Conservation (phyloP, 129 eudicot genomes). For the Cynara cardunculus region DNA sequence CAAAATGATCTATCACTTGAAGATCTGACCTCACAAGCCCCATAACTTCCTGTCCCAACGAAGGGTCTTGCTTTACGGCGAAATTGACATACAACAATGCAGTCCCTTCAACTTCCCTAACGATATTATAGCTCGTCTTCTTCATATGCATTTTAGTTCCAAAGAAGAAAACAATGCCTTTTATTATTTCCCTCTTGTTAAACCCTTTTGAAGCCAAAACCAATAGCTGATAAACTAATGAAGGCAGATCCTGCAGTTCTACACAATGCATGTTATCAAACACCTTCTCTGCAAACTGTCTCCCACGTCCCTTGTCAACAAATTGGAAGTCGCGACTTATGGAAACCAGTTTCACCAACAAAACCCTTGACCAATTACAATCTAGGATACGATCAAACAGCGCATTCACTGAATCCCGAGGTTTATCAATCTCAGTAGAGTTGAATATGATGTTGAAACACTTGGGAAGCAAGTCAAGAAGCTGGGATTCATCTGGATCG, state of each 20-base stretch:
- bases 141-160: slow-evolving; percentile 38
- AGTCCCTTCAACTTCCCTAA: slow-evolving; percentile 84
- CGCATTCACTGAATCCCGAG: slow-evolving; percentile 27
- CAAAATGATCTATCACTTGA: slow-evolving; percentile 54
- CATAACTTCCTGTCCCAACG: slow-evolving; percentile 68
- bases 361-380: slow-evolving; percentile 49
- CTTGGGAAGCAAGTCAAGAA: slow-evolving; percentile 54
- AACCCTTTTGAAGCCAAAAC: slow-evolving; percentile 75
- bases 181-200: slow-evolving; percentile 53
- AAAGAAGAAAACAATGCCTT: slow-evolving; percentile 62
- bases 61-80: slow-evolving; percentile 85
- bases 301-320: slow-evolving; percentile 44
- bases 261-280: slow-evolving; percentile 51
- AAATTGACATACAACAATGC: slow-evolving; percentile 80
- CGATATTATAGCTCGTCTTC: slow-evolving; percentile 33
- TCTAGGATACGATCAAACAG: slow-evolving; percentile 37
- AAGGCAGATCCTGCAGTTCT: slow-evolving; percentile 78
- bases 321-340: slow-evolving; percentile 48
- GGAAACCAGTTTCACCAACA: slow-evolving; percentile 65
- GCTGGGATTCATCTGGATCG: slow-evolving; percentile 58
- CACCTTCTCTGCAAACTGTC: slow-evolving; percentile 58
- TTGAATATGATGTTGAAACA: slow-evolving; percentile 40
- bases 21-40: slow-evolving; percentile 57
- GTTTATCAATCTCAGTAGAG: slow-evolving; percentile 39
- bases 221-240: slow-evolving; percentile 67